A percentile compares a stretch with the other conserved stretches of the same genome.
phyloP scores from a whole-genome alignment of 2,329 filamentous ascomycete genomes.

The Sporothrix brunneoviolacea region DNA sequence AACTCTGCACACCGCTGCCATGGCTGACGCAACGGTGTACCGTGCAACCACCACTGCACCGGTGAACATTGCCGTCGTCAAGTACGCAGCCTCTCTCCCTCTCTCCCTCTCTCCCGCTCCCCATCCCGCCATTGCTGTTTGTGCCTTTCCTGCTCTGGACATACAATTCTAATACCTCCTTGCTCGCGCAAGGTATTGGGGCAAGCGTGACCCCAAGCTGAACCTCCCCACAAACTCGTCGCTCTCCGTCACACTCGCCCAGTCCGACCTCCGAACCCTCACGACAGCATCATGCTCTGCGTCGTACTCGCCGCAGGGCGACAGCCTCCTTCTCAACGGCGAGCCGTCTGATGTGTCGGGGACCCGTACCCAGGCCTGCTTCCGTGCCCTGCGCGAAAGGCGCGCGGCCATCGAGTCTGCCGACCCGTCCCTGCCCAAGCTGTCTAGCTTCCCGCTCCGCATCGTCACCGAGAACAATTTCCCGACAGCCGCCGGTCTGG shows the following conservation, averaged over 20 bases:
- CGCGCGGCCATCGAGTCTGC: slow-evolving; percentile 67
- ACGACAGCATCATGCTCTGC: slow-evolving; percentile 89
- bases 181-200: slow-evolving; percentile 69
- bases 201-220: slow-evolving; percentile 86
- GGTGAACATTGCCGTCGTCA: slow-evolving; percentile 97
- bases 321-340: slow-evolving; percentile 80
- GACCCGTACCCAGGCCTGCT: slow-evolving; percentile 88
- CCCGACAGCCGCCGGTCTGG: slow-evolving; percentile 88
- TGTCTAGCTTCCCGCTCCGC: slow-evolving; percentile 69
- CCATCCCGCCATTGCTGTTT: not conserved
- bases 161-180: slow-evolving; percentile 1
- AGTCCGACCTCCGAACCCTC: slow-evolving; percentile 87
- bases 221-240: slow-evolving; percentile 98
- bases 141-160: not conserved
- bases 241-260: slow-evolving; percentile 91
- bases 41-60: slow-evolving; percentile 93
- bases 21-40: slow-evolving; percentile 55
- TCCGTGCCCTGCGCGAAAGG: slow-evolving; percentile 74
- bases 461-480: slow-evolving; percentile 98
- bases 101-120: slow-evolving; percentile 15
- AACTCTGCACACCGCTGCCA: not conserved
- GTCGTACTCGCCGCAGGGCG: slow-evolving; percentile 50
- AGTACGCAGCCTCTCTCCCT: slow-evolving; percentile 46
- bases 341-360: slow-evolving; percentile 76
- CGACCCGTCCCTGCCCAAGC: slow-evolving; percentile 70